Base-by-base conservation (phyloP, 2,329 filamentous ascomycete genomes). In the Diaporthe batatas region DNA sequence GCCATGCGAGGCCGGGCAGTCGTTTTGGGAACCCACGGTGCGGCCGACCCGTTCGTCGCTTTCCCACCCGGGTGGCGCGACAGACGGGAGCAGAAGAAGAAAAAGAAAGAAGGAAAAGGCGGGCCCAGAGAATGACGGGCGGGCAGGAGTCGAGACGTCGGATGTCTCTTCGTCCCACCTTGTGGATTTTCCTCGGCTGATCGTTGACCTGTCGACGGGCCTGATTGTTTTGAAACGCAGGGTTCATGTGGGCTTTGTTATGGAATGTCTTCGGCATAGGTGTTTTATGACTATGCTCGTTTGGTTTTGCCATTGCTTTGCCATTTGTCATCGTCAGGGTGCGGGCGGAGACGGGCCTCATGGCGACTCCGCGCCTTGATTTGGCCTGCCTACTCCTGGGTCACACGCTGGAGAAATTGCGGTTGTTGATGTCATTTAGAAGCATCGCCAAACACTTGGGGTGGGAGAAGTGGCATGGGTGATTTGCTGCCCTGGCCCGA, bases 221-320 rank as follows among this genome's bases (percentile, higher is more conserved):
- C 44, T 65, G 62, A 32, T 44, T 65, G 62, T 51, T 65, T 65
- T 65, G 62, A 65, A 65, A 65, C 62, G 29, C 62, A 65, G 62
- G 42, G 25, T 36, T 36, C 62, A 14, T 42, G 39, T 18, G 39
- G 62, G 29, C 18, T 32, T 23, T 6, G 62, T 65, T 65, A 51
- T 65, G 62, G 62, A 11, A 25, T 65, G 59, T 65, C 44, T 36
- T 36, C 62, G 62, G 62, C 62, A 65, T 44, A 65, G 25, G 59
- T 65, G 14, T 23, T 21, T 64, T 49, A 12, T 65, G 59, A 34
- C 18, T 1, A 5, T 36, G 53, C 7, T 29, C 32, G 16, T 54
- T 18, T 42, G 39, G 39, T 42, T 6, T 42, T 42, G 58, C 58
- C 44, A 42, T 16, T 59, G 10, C 39, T 29, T 6, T n/a, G 58